Conservation (phyloP, 805 yeast species). For the Saccharomyces jurei region DNA sequence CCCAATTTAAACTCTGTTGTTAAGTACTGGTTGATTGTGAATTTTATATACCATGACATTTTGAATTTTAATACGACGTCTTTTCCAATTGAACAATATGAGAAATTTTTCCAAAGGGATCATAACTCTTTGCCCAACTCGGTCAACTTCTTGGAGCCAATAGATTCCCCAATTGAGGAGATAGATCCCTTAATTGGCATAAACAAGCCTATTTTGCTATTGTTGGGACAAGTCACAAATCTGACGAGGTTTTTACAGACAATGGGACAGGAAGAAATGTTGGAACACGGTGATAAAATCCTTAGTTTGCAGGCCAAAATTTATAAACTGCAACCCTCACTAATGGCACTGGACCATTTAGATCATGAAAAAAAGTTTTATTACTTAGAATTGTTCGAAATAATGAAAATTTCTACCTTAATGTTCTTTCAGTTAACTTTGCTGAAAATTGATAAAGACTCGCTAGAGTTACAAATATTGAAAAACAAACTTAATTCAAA, state of each 20-base stretch:
- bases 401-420: slow-evolving; percentile 60
- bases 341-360: slow-evolving; percentile 5
- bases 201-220: slow-evolving; percentile 56
- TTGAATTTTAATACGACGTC: slow-evolving; percentile 60
- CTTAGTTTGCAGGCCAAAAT: slow-evolving; percentile 9
- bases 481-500: slow-evolving; percentile 46
- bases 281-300: slow-evolving; percentile 33
- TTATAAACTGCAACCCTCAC: slow-evolving; percentile 10
- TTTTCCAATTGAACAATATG: slow-evolving; percentile 55
- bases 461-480: slow-evolving; percentile 55
- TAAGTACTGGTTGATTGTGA: slow-evolving; percentile 63
- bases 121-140: not conserved
- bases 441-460: slow-evolving; percentile 22
- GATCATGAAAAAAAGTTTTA: slow-evolving; percentile 5
- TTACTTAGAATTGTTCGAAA: slow-evolving; percentile 64
- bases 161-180: slow-evolving; percentile 23
- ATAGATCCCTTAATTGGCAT: slow-evolving; percentile 69
- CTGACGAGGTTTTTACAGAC: slow-evolving; percentile 34
- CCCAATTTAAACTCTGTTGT: slow-evolving; percentile 9
- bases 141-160: not conserved
- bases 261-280: slow-evolving; percentile 21
- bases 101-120: slow-evolving; percentile 35
- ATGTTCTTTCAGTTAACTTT: slow-evolving; percentile 63
- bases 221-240: slow-evolving; percentile 60
- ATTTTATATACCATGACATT: slow-evolving; percentile 75